Conservation (phyloP, 1,284 basidiomycete species). For the Marasmius oreades region DNA sequence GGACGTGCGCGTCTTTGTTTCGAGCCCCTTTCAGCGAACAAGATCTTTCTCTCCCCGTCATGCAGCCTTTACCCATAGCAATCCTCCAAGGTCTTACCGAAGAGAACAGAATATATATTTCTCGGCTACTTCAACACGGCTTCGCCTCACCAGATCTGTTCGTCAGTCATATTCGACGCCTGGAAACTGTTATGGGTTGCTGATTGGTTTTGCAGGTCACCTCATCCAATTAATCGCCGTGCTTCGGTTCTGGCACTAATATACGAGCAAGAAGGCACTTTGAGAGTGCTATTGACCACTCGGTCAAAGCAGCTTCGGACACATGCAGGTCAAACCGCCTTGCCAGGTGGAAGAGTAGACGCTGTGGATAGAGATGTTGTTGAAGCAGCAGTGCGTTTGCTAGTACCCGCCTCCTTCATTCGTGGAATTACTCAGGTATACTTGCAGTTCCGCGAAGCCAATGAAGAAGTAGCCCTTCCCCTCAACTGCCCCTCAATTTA, state of each 20-base stretch:
- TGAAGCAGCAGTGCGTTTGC: background rate
- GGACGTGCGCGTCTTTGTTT: background rate
- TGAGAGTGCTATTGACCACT: background rate
- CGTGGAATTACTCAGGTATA: no score
- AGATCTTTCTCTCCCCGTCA: background rate
- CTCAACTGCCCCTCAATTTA: constrained; percentile 53
- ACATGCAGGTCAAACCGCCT: background rate
- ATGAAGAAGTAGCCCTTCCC: constrained; percentile 78
- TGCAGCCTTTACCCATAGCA: background rate
- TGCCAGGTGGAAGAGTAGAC: background rate
- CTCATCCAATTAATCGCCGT: background rate
- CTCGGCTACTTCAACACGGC: background rate
- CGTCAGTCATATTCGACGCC: background rate
- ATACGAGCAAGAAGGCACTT: background rate
- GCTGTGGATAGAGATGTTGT: background rate
- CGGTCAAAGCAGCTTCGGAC: background rate
- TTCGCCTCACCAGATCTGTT: background rate
- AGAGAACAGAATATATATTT: background rate
- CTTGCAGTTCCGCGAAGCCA: constrained; percentile 74
- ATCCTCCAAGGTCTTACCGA: background rate
- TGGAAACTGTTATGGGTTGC: background rate
- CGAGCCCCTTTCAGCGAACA: background rate
- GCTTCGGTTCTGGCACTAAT: background rate
- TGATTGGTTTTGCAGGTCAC: background rate
- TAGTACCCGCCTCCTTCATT: background rate